Evolutionary conservation across 345 rosid genomes (phyloP).

Genomic region (Bruguiera parviflora): DNA sequence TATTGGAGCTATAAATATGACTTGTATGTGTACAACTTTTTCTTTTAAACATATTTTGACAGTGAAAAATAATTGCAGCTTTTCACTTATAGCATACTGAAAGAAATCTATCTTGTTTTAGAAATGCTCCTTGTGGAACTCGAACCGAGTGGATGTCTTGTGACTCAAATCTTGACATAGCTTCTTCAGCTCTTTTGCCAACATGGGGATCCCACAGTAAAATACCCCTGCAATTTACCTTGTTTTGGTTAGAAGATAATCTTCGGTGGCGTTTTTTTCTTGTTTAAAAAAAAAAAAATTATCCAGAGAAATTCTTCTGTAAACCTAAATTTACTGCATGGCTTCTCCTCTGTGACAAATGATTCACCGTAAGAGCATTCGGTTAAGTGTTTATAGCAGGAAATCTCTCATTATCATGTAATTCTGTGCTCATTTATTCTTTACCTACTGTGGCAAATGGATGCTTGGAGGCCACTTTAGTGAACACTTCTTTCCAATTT

Average conservation of each 20-base stretch:
- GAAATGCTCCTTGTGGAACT: slow-evolving; percentile 93
- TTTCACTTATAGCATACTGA: neutral
- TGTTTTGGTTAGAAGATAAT: neutral
- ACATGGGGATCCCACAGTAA: slow-evolving; percentile 81
- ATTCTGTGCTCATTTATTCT: neutral
- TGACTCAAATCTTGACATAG: slow-evolving; percentile 62
- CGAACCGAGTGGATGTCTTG: slow-evolving; percentile 74
- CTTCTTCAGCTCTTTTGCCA: slow-evolving; percentile 85
- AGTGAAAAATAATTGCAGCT: slow-evolving; percentile 17
- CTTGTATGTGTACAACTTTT: slow-evolving; percentile 1
- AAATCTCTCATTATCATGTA: no score
- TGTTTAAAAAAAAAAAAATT: no score
- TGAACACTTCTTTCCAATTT: slow-evolving; percentile 85
- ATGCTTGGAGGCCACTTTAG: slow-evolving; percentile 75
- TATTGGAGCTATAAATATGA: slow-evolving; percentile 9
- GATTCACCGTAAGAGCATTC: neutral
- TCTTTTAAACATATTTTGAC: slow-evolving; percentile 4
- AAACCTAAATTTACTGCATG: no score
- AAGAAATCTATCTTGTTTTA: slow-evolving; percentile 25
- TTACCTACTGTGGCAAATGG: slow-evolving; percentile 80
- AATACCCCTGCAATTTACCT: slow-evolving; percentile 65
- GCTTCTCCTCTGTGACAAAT: no score
- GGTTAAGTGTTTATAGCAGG: neutral
- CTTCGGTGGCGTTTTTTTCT: neutral
- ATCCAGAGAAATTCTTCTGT: neutral